Conservation (phyloP, 352 stramenopile genomes). For the Blastocystis sp. region DNA sequence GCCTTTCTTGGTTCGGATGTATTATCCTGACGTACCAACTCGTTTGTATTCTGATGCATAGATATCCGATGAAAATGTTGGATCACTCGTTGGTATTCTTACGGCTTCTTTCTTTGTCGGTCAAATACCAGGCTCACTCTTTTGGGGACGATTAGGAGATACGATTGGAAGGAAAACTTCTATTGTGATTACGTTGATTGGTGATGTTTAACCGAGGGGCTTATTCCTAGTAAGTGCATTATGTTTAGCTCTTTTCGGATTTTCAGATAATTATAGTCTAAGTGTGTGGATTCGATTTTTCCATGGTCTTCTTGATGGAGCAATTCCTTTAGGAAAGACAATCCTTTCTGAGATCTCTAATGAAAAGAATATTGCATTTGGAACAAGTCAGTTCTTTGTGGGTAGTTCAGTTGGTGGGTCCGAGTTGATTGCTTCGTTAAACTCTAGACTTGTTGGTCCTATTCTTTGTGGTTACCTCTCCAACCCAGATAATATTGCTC, state of each 20-base stretch:
- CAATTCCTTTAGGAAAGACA: neutral
- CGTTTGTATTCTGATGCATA: neutral
- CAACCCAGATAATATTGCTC: neutral
- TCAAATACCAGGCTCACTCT: constrained; percentile 7
- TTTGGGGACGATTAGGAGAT: constrained; percentile 37
- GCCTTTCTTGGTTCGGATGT: constrained; percentile 25
- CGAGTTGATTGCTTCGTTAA: neutral
- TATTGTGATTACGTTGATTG: neutral
- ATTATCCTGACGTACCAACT: neutral
- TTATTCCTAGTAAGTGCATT: neutral
- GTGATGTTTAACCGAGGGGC: neutral
- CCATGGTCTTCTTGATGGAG: constrained; percentile 19
- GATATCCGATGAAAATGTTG: constrained; percentile 13
- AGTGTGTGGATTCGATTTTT: neutral
- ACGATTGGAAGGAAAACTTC: neutral
- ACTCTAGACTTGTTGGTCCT: constrained; percentile 1
- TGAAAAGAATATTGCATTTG: constrained; percentile 19
- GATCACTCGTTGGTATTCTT: constrained; percentile 15
- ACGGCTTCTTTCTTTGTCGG: constrained; percentile 39
- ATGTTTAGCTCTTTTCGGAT: neutral
- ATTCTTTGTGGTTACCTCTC: constrained; percentile 39
- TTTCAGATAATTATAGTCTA: neutral
- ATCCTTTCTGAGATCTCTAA: constrained; percentile 45
- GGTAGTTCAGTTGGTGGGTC: constrained; percentile 3
- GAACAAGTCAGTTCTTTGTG: constrained; percentile 21